Percentiles rank a stretch among this genome's conserved stretches.
These are phyloP conservation scores for Penicillium expansum DNA, from an alignment of 2,329 filamentous ascomycete genomes.

Conservation along the genomic window DNA sequence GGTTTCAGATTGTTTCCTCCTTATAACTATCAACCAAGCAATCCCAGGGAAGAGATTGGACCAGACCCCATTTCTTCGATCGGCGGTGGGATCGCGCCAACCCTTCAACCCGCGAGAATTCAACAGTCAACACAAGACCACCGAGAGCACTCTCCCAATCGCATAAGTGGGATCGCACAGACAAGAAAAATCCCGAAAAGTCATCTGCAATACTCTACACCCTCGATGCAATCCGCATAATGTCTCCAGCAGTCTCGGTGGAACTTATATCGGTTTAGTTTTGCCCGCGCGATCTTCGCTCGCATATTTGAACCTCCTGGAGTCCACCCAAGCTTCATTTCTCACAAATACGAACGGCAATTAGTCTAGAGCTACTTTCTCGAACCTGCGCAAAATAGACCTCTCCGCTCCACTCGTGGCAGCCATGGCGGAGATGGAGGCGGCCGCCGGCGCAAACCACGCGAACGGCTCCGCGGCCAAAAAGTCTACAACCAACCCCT, in stretches of 20 bases:
- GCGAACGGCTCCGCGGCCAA: constrained; percentile 22
- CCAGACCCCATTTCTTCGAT: background rate
- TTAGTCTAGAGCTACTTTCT: background rate
- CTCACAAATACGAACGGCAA: background rate
- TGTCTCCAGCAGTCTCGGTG: constrained; percentile 13
- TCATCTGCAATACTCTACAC: background rate
- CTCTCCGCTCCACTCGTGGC: background rate
- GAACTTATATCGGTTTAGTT: constrained; percentile 18
- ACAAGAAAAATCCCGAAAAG: background rate
- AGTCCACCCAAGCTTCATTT: background rate
- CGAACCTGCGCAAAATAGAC: background rate
- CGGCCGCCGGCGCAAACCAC: constrained; percentile 19
- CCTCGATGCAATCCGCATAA: constrained; percentile 15
- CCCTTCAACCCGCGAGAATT: background rate
- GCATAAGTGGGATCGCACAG: background rate
- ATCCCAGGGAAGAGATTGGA: background rate
- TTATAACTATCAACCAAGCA: background rate
- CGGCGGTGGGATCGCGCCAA: constrained; percentile 4
- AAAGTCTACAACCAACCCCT: constrained; percentile 26
- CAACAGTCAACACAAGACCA: background rate
- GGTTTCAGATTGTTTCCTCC: background rate
- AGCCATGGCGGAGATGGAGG: constrained; percentile 26
- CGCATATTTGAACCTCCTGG: constrained; percentile 8
- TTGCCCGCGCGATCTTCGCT: constrained; percentile 15
- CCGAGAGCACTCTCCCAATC: background rate